Evolutionary conservation across 2,329 filamentous ascomycete species (phyloP).

Genomic region (Didymellaceae sp.): DNA sequence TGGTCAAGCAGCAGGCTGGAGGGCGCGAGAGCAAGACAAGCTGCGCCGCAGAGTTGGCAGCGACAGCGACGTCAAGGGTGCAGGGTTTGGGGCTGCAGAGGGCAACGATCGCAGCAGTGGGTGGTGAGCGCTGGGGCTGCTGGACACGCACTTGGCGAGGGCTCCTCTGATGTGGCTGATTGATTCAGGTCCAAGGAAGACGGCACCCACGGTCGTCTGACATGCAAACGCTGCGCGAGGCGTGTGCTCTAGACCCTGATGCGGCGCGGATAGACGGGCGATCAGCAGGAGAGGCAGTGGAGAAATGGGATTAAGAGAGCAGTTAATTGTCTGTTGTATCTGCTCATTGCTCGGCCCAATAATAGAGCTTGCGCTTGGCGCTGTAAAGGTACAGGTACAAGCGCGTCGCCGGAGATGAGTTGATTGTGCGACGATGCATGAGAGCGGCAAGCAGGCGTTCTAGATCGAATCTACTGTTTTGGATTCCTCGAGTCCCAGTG

Average conservation of each 20-base stretch:
- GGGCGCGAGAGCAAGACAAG: not conserved
- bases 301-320: slow-evolving; percentile 6
- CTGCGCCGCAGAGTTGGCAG: slow-evolving; percentile 18
- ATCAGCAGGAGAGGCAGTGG: slow-evolving; percentile 16
- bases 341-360: slow-evolving; percentile 25
- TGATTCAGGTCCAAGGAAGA: slow-evolving; percentile 27
- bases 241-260: slow-evolving; percentile 4
- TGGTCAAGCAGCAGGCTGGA: slow-evolving; percentile 1
- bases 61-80: slow-evolving; percentile 33
- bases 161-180: slow-evolving; percentile 35
- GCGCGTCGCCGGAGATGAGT: slow-evolving; percentile 21
- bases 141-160: slow-evolving; percentile 23
- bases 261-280: slow-evolving; percentile 19
- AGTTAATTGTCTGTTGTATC: slow-evolving; percentile 19
- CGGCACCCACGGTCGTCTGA: slow-evolving; percentile 33
- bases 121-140: slow-evolving; percentile 14
- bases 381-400: slow-evolving; percentile 22
- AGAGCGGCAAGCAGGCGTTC: slow-evolving; percentile 11
- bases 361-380: slow-evolving; percentile 34
- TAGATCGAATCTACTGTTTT: slow-evolving; percentile 13
- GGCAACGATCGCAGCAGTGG: slow-evolving; percentile 34
- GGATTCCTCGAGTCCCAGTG: too few species aligned
- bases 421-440: slow-evolving; percentile 21
- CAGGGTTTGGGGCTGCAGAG: slow-evolving; percentile 33
- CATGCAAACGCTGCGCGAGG: slow-evolving; percentile 21